These are phyloP conservation scores for Termitomyces sp. DNA, from an alignment of 768 basidiomycete genomes.

Conservation along the genomic window DNA sequence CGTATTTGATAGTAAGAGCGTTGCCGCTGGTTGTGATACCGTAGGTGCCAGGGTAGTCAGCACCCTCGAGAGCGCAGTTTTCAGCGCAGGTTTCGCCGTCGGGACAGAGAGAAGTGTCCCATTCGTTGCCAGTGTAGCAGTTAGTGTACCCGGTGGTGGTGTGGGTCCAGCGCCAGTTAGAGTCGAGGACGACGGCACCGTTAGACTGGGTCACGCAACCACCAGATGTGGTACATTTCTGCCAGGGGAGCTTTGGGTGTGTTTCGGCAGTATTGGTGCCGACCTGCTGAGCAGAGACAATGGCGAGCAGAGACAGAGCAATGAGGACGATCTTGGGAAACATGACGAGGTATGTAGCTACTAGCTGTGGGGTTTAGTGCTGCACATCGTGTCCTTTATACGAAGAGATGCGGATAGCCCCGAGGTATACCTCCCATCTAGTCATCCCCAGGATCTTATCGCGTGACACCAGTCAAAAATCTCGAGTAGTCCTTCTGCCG, in stretches of 20 bases:
- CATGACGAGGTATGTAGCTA: slow-evolving; percentile 19
- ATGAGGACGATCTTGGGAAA: slow-evolving; percentile 32
- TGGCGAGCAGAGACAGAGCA: slow-evolving; percentile 25
- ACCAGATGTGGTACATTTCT: slow-evolving; percentile 40
- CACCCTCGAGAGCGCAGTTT: background rate
- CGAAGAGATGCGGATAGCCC: background rate
- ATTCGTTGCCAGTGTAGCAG: slow-evolving; percentile 41
- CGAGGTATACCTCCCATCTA: background rate
- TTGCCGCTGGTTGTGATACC: slow-evolving; percentile 31
- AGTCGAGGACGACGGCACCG: slow-evolving; percentile 41
- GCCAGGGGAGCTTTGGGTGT: slow-evolving; percentile 14
- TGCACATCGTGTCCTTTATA: background rate
- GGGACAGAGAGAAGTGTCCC: background rate
- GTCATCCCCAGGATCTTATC: background rate
- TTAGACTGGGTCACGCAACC: slow-evolving; percentile 31
- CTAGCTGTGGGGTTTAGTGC: background rate
- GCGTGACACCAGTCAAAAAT: background rate
- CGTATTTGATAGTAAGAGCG: slow-evolving; percentile 42
- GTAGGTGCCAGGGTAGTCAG: background rate
- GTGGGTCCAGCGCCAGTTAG: slow-evolving; percentile 56
- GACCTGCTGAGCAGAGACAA: slow-evolving; percentile 26
- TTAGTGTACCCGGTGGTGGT: slow-evolving; percentile 29
- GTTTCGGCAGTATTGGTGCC: background rate
- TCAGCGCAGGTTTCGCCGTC: background rate
- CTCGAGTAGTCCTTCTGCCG: background rate